These are phyloP conservation scores for Penicillium paxilli DNA, from an alignment of 495 filamentous ascomycete species.

Conservation along the genomic window DNA sequence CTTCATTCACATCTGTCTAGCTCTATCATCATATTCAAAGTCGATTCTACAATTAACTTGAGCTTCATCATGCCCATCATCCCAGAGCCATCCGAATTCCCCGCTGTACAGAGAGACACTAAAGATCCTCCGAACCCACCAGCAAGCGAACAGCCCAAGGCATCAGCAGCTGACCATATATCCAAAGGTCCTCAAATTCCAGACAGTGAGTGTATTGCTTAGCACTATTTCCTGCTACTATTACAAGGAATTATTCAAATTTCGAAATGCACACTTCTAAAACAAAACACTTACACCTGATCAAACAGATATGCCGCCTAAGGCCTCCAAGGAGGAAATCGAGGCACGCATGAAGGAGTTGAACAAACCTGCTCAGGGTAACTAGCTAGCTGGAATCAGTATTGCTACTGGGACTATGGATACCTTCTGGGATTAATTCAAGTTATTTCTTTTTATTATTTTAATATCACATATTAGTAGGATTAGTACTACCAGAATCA, in stretches of 20 bases:
- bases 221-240: neutral
- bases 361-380: constrained; percentile 59
- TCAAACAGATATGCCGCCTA: constrained; percentile 57
- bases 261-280: too few relatives aligned
- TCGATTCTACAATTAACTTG: neutral
- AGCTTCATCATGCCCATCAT: constrained; percentile 41
- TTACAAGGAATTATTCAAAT: too few relatives aligned
- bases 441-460: too few relatives aligned
- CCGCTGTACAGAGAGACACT: constrained; percentile 20
- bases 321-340: constrained; percentile 66
- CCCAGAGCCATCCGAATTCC: constrained; percentile 30
- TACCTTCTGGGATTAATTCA: too few relatives aligned
- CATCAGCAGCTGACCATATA: constrained; percentile 33
- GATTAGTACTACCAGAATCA: too few relatives aligned
- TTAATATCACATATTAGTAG: too few relatives aligned
- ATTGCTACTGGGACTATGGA: too few relatives aligned
- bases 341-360: constrained; percentile 61
- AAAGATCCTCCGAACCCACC: constrained; percentile 23
- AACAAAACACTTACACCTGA: too few relatives aligned
- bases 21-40: neutral
- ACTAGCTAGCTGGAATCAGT: too few relatives aligned
- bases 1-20: neutral
- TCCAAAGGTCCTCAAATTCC: constrained; percentile 50
- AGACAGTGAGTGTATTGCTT: constrained; percentile 30
- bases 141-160: constrained; percentile 29